A percentile compares a stretch with the other conserved stretches of the same genome.
Conservation (phyloP, 2,329 filamentous ascomycete genomes). For the Penicillium sp. region DNA sequence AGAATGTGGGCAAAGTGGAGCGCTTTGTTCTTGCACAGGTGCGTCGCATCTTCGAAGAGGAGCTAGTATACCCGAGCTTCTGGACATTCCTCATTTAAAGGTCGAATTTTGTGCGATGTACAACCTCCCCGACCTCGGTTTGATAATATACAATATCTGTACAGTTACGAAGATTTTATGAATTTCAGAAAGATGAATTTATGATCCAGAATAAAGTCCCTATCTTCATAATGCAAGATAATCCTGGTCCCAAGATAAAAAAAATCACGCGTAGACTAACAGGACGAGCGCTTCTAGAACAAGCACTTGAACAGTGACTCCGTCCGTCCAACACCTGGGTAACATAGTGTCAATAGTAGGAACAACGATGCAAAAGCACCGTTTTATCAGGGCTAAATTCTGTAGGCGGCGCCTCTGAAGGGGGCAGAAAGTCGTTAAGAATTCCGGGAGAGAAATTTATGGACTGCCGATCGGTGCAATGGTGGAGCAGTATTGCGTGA, state of each 20-base stretch:
- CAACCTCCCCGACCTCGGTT: neutral
- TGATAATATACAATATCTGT: slow-evolving; percentile 11
- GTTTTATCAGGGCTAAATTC: neutral
- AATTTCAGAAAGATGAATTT: slow-evolving; percentile 20
- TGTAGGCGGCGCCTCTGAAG: neutral
- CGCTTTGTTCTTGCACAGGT: slow-evolving; percentile 97
- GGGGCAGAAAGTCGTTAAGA: too few relatives aligned
- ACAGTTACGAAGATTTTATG: slow-evolving; percentile 29
- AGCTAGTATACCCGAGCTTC: slow-evolving; percentile 97
- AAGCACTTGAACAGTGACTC: slow-evolving; percentile 8
- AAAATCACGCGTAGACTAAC: slow-evolving; percentile 6
- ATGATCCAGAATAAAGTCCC: slow-evolving; percentile 18
- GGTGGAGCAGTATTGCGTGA: neutral
- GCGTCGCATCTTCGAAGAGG: slow-evolving; percentile 94
- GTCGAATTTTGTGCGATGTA: neutral
- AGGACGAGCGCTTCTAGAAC: slow-evolving; percentile 6
- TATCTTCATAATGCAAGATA: slow-evolving; percentile 24
- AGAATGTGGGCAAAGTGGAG: slow-evolving; percentile 99
- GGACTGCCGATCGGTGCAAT: slow-evolving; percentile 5
- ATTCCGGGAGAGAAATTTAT: slow-evolving; percentile 4
- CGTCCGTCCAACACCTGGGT: neutral
- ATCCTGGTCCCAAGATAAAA: slow-evolving; percentile 12
- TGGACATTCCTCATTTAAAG: slow-evolving; percentile 90
- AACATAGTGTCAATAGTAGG: slow-evolving; percentile 1
- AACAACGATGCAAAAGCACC: neutral